A percentile compares a stretch with the other conserved stretches of the same genome.
Conservation (phyloP, 257 asterid species). For the Echium plantagineum region DNA sequence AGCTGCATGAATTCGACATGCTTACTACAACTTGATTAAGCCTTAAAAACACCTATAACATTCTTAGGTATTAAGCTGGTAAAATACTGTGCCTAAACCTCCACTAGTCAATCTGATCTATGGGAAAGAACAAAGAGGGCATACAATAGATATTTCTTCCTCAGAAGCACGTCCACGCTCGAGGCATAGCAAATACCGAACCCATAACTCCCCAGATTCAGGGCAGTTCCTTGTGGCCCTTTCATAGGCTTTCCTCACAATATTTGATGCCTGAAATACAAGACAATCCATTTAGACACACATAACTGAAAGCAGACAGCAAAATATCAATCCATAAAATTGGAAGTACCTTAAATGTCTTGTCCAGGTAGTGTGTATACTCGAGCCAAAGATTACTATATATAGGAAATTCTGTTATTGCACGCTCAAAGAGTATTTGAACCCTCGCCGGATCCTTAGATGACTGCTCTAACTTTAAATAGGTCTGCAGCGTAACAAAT, state of each 20-base stretch:
- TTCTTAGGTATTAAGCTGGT: neutral
- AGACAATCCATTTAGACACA: constrained; percentile 2
- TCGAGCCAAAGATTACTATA: constrained; percentile 74
- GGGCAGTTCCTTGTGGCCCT: constrained; percentile 96
- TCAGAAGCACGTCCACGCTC: constrained; percentile 78
- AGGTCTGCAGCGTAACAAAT: constrained; percentile 39
- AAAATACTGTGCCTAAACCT: neutral
- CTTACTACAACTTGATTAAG: neutral
- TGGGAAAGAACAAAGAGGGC: constrained; percentile 16
- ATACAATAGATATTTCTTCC: constrained; percentile 62
- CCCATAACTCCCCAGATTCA: constrained; percentile 92
- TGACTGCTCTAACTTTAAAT: constrained; percentile 86
- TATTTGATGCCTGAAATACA: constrained; percentile 56
- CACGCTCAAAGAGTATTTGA: constrained; percentile 89
- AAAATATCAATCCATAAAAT: constrained; percentile 11
- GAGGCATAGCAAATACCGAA: constrained; percentile 58
- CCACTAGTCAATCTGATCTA: neutral
- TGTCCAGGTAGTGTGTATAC: constrained; percentile 72
- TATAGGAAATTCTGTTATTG: constrained; percentile 67
- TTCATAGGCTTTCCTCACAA: constrained; percentile 63
- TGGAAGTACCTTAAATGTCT: constrained; percentile 56
- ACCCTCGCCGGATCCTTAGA: constrained; percentile 90
- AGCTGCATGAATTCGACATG: neutral
- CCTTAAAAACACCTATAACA: no score
- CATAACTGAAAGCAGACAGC: neutral